Evolutionary conservation across 164 flowering plant species (phyloP), one percentile per base, ranked within the genome.

Genomic region (Tetrastigma voinierianum): DNA sequence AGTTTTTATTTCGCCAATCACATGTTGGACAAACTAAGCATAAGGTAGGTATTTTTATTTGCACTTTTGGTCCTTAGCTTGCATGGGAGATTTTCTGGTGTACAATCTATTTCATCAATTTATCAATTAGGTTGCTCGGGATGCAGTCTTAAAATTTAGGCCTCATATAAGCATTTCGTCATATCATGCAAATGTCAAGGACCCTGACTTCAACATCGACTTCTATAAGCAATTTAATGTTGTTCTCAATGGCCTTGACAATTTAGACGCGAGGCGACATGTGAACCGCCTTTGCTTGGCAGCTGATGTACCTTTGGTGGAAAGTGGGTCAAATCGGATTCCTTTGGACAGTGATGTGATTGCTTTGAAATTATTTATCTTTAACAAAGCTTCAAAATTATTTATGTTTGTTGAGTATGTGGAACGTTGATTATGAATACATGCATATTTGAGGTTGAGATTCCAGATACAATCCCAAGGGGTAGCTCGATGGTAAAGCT

Each of bases 301-400:
- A 59, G 94, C 98, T 80, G 93, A 81, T 71, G 90, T 90, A 15
- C 99, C 98, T 64, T 78, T 95, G 74, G 87, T 95, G 61, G 99
- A 95, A 77, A 95, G 99, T 82, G 99, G 99, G 61, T 90, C 99
- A 49, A 90, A 94, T 55, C n/a, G 99, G 98, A n/a, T 95, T 95
- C 72, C 77, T 95, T 95, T 62, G 99, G 99, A 57, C 99, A 95
- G 40, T 32, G 40, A 32, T 32, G 40, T 32, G 6, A 7, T 32
- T 32, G 40, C 40, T 32, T 32, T 32, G 40, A 32, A 24, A 32
- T 32, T 32, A 32, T 32, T 32, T 32, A 32, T 32, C 6, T 7
- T 32, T 32, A 32, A 32, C 6, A 7, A 7, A 32, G 6, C n/a
- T n/a, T 32, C 40, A 32, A 32, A 32, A 32, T 32, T 32, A 32